These are phyloP conservation scores for Axilococcus clingmanii DNA, from an alignment of 139 green algal species.

Conservation along the genomic window DNA sequence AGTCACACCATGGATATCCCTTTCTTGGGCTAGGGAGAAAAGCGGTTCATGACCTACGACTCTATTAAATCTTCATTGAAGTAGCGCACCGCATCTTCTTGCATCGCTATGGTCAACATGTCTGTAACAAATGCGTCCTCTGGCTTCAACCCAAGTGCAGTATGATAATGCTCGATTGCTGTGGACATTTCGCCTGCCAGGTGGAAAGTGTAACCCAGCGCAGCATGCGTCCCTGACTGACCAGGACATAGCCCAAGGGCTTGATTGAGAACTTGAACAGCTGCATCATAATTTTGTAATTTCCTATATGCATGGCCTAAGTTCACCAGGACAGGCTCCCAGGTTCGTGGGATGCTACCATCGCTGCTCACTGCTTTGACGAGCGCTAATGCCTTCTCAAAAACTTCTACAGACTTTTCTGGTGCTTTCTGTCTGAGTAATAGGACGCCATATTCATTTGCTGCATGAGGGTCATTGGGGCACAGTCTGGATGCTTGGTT, in stretches of 20 bases:
- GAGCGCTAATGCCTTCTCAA: slow-evolving; percentile 40
- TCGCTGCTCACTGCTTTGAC: slow-evolving; percentile 14
- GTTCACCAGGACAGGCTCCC: slow-evolving; percentile 76
- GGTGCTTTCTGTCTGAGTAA: slow-evolving; percentile 36
- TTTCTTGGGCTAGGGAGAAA: too few relatives aligned
- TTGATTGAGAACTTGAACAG: slow-evolving; percentile 1
- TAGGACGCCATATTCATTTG: slow-evolving; percentile 85
- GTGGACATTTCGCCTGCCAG: slow-evolving; percentile 41
- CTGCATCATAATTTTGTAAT: slow-evolving; percentile 34
- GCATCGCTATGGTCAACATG: slow-evolving; percentile 68
- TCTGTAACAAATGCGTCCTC: slow-evolving; percentile 68
- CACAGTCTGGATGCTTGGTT: slow-evolving; percentile 56
- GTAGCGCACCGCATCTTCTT: too few relatives aligned
- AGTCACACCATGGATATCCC: too few relatives aligned
- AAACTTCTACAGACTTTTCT: slow-evolving; percentile 27
- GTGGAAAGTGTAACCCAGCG: slow-evolving; percentile 72
- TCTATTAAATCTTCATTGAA: too few relatives aligned
- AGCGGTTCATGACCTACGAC: too few relatives aligned
- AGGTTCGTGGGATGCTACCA: slow-evolving; percentile 26
- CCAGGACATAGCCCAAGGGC: slow-evolving; percentile 2
- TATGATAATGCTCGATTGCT: slow-evolving; percentile 85
- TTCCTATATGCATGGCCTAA: slow-evolving; percentile 84
- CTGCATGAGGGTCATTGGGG: slow-evolving; percentile 67
- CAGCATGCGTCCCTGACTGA: slow-evolving; percentile 54
- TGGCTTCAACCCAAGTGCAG: slow-evolving; percentile 57